These are phyloP conservation scores for Rhipidocladum racemiflorum DNA, from an alignment of 176 grass and related monocot species.

Conservation along the genomic window DNA sequence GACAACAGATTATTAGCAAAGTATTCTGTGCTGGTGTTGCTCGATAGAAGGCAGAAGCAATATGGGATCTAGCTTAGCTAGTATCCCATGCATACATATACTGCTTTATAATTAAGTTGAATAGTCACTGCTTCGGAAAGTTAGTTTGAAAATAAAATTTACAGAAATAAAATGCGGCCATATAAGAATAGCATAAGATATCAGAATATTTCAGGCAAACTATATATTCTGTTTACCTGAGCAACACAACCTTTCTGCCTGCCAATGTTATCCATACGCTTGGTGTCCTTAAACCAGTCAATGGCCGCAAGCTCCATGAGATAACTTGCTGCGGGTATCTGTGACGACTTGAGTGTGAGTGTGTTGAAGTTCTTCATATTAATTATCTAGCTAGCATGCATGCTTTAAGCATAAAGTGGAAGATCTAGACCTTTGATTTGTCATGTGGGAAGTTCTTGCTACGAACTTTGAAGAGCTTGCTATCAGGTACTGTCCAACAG, in stretches of 20 bases:
- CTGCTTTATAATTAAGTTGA: not conserved
- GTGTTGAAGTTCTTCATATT: constrained; percentile 19
- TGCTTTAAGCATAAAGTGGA: constrained; percentile 6
- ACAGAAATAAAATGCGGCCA: not conserved
- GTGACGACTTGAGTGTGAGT: constrained; percentile 5
- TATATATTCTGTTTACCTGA: constrained; percentile 53
- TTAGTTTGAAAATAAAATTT: not conserved
- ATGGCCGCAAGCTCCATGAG: constrained; percentile 82
- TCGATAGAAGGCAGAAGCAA: not conserved
- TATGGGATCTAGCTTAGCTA: not conserved
- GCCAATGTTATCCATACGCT: constrained; percentile 85
- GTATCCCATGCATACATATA: not conserved
- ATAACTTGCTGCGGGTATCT: constrained; percentile 80
- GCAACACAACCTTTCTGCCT: constrained; percentile 67
- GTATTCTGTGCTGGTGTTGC: not conserved
- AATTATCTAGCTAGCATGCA: no score
- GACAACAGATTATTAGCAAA: not conserved
- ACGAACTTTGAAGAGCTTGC: constrained; percentile 88
- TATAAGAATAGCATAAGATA: not conserved
- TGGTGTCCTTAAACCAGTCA: constrained; percentile 86
- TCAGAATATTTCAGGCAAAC: not conserved
- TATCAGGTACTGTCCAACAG: constrained; percentile 81
- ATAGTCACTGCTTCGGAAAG: not conserved
- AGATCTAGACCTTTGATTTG: constrained; percentile 82
- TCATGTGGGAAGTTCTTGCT: constrained; percentile 78